A percentile compares a stretch with the other conserved stretches of the same genome.
phyloP scores from a whole-genome alignment of 176 grass and related monocot genomes.

The Lolium multiflorum region DNA sequence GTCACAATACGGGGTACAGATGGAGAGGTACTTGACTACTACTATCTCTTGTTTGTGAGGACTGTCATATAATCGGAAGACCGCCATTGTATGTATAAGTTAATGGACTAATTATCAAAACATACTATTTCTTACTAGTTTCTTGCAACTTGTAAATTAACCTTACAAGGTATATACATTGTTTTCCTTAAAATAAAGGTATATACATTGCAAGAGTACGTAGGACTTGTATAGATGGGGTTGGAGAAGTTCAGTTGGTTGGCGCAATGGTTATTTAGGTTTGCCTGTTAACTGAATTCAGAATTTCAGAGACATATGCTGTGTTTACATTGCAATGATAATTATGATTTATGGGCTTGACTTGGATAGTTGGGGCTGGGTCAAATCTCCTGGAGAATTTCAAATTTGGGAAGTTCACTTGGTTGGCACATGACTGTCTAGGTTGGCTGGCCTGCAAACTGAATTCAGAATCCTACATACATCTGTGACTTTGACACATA shows the following conservation, averaged over 20 bases:
- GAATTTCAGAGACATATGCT: not conserved
- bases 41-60: not conserved
- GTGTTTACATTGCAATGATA: no score
- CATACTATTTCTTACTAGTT: no score
- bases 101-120: not conserved
- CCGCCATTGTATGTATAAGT: not conserved
- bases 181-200: no score
- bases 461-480: not conserved
- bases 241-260: not conserved
- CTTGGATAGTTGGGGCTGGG: not conserved
- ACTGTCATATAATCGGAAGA: not conserved
- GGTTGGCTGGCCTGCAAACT: not conserved
- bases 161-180: not conserved
- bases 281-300: not conserved
- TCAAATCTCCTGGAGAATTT: not conserved
- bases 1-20: slow-evolving; percentile 80
- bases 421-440: not conserved
- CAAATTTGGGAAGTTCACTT: not conserved
- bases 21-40: slow-evolving; percentile 61
- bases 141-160: not conserved
- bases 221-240: not conserved
- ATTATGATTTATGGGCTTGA: not conserved
- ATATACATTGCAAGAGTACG: not conserved
- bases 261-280: not conserved
- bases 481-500: no score